Evolutionary conservation across 73 alveolate species (phyloP).

Genomic region (Loxodes magnus): DNA sequence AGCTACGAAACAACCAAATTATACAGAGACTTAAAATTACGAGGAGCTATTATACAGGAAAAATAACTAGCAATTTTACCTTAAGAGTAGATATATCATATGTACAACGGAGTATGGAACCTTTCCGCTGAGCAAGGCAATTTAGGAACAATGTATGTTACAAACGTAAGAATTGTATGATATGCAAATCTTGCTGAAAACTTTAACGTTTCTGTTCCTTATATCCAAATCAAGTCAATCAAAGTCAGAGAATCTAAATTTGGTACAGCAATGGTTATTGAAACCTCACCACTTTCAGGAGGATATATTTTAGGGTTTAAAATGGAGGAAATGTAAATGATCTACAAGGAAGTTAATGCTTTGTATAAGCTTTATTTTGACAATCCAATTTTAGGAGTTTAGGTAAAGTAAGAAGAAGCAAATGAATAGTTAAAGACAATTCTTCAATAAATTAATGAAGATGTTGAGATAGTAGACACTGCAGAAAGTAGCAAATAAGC

Average conservation of each 20-base stretch:
- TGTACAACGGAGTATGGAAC: constrained; percentile 56
- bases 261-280: constrained; percentile 52
- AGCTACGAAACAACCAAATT: constrained; percentile 70
- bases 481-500: constrained; percentile 31
- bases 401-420: constrained; percentile 29
- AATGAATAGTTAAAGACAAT: constrained; percentile 24
- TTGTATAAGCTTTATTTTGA: constrained; percentile 24
- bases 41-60: constrained; percentile 63
- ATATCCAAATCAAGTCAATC: constrained; percentile 55
- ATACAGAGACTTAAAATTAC: constrained; percentile 70
- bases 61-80: constrained; percentile 46
- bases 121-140: constrained; percentile 48
- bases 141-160: constrained; percentile 44
- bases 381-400: constrained; percentile 66
- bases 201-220: constrained; percentile 69
- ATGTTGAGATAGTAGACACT: constrained; percentile 49
- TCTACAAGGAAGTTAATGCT: constrained; percentile 36
- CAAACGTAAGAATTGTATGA: constrained; percentile 76
- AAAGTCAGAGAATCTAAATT: constrained; percentile 42
- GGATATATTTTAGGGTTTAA: constrained; percentile 46
- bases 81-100: constrained; percentile 51
- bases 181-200: constrained; percentile 54
- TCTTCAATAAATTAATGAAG: constrained; percentile 29
- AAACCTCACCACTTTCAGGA: constrained; percentile 51
- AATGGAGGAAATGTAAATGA: constrained; percentile 42